These are phyloP conservation scores for Pseudocercospora pini-densiflorae DNA, from an alignment of 2,329 filamentous ascomycete species.

Conservation along the genomic window DNA sequence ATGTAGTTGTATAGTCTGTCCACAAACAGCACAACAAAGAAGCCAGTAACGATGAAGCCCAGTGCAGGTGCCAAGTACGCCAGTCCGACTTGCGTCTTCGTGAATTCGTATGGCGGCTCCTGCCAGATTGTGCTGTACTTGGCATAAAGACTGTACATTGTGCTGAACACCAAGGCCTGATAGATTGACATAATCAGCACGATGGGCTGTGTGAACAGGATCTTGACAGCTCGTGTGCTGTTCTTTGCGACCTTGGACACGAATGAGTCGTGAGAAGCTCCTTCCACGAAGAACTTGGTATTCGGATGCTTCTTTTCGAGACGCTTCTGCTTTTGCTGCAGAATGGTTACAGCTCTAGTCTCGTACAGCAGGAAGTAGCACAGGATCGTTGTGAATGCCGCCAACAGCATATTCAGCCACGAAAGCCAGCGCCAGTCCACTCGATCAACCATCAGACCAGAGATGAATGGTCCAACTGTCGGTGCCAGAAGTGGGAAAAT, in stretches of 20 bases:
- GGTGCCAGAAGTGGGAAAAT: constrained; percentile 47
- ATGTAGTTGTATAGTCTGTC: constrained; percentile 52
- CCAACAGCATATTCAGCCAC: constrained; percentile 48
- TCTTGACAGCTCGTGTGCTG: constrained; percentile 47
- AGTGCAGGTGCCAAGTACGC: constrained; percentile 49
- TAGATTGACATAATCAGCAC: constrained; percentile 51
- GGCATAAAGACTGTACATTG: constrained; percentile 52
- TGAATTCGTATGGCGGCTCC: constrained; percentile 44
- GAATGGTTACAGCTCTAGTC: constrained; percentile 47
- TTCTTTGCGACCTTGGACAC: constrained; percentile 41
- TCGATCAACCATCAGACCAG: constrained; percentile 48
- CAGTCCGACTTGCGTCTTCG: constrained; percentile 48
- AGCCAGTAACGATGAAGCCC: constrained; percentile 48
- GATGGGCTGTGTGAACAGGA: constrained; percentile 48
- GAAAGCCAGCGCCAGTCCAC: constrained; percentile 54
- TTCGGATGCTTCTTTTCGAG: constrained; percentile 42
- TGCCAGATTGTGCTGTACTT: constrained; percentile 28
- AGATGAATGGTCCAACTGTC: constrained; percentile 45
- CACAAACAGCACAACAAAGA: constrained; percentile 51
- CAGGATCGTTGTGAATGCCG: constrained; percentile 43
- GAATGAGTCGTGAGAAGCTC: constrained; percentile 45
- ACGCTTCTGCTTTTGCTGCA: constrained; percentile 39
- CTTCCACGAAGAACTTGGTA: constrained; percentile 45
- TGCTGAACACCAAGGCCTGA: constrained; percentile 51
- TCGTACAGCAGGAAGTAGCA: constrained; percentile 50